Evolutionary conservation across 331 rosid species (phyloP), one percentile per base, ranked within the genome.

Genomic region (Erythrophleum ivorense): DNA sequence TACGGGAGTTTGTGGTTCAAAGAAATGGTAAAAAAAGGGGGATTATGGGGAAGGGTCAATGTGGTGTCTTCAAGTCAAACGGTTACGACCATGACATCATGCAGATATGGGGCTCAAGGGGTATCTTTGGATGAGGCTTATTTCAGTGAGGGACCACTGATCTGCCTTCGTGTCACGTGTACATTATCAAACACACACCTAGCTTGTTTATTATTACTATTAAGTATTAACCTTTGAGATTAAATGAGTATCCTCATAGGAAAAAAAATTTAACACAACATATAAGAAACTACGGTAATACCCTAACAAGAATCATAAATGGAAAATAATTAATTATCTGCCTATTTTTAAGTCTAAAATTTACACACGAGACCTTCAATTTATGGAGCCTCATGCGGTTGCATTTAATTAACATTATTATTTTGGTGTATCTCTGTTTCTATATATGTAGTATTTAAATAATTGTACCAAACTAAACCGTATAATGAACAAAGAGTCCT

Each of bases 21-120:
- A 77, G 48, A 70, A 84, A 19, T 69, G 75, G 91, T 88, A 88
- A 87, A 92, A 71, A 73, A 34, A 24, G 34, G 29, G 60, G 40
- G 89, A n/a, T 87, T 86, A 87, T 76, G 89, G 88, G 72, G 38
- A 84, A 78, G 82, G 85, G 86, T 46, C 78, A 82, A 65, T 76
- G 66, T 33, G 58, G 70, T 78, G 90, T 75, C 80, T 76, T 67
- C 68, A 48, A 86, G 94, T 93, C 91, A 90, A 91, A 87, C 94
- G 91, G 94, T 91, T 91, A 83, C 85, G 91, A 88, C 89, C 86
- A 71, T 91, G 91, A 90, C 91, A 85, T 87, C 91, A 93, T 65
- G 76, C 54, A 71, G 90, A 83, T 81, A 87, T 87, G 92, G 94
- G 58, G 24, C 88, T 73, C 73, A 59, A 63, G 19, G 70, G 78